Base-by-base conservation (phyloP, 495 filamentous ascomycete species). In the Podospora tetraspora region DNA sequence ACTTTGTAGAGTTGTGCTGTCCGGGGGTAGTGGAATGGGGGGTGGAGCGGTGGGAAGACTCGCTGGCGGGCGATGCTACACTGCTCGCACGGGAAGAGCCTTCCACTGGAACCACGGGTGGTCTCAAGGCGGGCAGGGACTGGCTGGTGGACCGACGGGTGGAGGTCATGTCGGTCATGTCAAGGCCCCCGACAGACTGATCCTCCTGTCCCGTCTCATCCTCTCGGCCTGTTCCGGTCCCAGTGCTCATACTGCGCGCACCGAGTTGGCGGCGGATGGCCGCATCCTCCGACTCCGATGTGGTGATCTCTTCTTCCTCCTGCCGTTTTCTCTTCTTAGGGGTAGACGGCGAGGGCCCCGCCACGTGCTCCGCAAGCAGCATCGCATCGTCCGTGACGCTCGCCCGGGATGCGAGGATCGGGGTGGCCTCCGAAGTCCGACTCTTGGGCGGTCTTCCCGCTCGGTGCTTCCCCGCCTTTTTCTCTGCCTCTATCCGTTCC, bases 271-370 rank as follows among this genome's bases (percentile, higher is more conserved):
- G 69, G 1, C n/a, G 59, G 23, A 73, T 68, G 8, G 69, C 73
- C 3, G 66, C 70, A 56, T 71, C 73, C 11, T 79, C 74, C 7
- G 71, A 72, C 2, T 73, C 75, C 3, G 29, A 19, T 29, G 71
- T 65, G 37, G 68, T 67, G 1, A 68, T 68, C 6, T 74, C 63
- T 22, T 37, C 43, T 1, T 25, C 25, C 1, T 64, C 64, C 57
- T 24, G 60, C 1, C 68, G 57, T 56, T 64, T 73, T n/a, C 65
- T 62, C 57, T 79, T 79, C 34, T 72, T 69, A 1, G 77, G 76
- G 7, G 76, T 79, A 3, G 77, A 75, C 4, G 78, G 59, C 1
- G 77, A 79, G 1, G 76, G 77, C 1, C 76, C 76, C 8, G 64
- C 68, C 3, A 73, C 66, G 21, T 72, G 64, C 59, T 74, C 66